A percentile compares a stretch with the other conserved stretches of the same genome.
Conservation (phyloP, 441 rosid genomes). For the Populus tomentosa region DNA sequence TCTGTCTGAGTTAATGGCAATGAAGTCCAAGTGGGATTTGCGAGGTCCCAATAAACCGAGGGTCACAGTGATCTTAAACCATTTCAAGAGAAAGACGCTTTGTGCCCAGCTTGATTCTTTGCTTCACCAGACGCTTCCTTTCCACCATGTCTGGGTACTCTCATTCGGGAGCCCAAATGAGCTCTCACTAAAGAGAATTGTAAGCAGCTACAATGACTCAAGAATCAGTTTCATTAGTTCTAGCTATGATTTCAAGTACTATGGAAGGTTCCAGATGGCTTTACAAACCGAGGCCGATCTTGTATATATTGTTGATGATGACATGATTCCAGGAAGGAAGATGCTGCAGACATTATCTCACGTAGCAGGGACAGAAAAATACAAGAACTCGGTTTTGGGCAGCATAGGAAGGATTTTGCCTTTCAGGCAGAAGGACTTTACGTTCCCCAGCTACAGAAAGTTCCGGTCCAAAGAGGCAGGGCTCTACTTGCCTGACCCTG, state of each 20-base stretch:
- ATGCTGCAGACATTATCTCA: constrained; percentile 91
- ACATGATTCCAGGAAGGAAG: constrained; percentile 92
- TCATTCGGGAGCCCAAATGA: constrained; percentile 90
- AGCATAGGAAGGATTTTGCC: constrained; percentile 94
- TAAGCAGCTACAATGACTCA: constrained; percentile 71
- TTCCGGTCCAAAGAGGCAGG: constrained; percentile 93
- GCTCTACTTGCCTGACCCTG: constrained; percentile 93
- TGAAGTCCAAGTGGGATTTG: constrained; percentile 81
- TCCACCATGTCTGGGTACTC: constrained; percentile 90
- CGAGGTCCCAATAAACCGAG: constrained; percentile 56
- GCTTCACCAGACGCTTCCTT: constrained; percentile 81
- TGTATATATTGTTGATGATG: constrained; percentile 81
- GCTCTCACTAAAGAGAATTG: constrained; percentile 57
- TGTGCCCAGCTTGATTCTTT: constrained; percentile 88
- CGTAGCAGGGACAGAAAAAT: constrained; percentile 92
- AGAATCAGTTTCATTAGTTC: constrained; percentile 91
- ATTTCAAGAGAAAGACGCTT: constrained; percentile 91
- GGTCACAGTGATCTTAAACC: constrained; percentile 80
- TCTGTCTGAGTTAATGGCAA: constrained; percentile 56
- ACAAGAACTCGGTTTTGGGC: constrained; percentile 81
- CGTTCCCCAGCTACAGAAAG: constrained; percentile 92
- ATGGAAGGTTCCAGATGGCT: constrained; percentile 94
- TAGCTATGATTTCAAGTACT: constrained; percentile 89
- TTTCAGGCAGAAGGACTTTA: constrained; percentile 83
- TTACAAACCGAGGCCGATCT: constrained; percentile 89